Conservation (phyloP, 148 eudicot species). For the Rhododendron mucronatum region DNA sequence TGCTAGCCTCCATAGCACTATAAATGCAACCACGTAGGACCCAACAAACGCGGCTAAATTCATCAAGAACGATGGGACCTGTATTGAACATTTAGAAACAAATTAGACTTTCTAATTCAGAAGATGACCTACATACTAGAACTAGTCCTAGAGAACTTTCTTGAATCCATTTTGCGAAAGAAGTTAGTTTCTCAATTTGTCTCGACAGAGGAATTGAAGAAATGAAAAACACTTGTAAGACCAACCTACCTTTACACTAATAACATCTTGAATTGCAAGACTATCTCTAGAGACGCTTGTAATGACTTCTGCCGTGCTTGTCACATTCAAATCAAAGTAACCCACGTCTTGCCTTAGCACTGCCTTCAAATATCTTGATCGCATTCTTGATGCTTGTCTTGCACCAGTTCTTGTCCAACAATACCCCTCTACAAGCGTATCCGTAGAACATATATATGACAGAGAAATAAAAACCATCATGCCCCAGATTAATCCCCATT, state of each 20-base stretch:
- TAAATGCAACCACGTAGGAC: constrained; percentile 50
- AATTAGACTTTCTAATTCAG: neutral
- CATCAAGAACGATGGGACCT: constrained; percentile 81
- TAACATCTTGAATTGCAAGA: constrained; percentile 66
- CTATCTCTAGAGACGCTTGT: constrained; percentile 69
- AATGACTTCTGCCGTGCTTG: constrained; percentile 66
- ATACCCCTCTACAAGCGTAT: constrained; percentile 50
- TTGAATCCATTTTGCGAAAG: neutral
- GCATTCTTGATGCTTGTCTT: constrained; percentile 70
- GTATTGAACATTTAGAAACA: neutral
- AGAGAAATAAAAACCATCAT: neutral
- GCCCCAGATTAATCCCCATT: neutral
- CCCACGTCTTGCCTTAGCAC: constrained; percentile 76
- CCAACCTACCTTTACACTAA: constrained; percentile 60
- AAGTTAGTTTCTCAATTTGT: neutral
- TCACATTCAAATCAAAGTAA: constrained; percentile 66
- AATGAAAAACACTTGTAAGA: neutral
- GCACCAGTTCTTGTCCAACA: constrained; percentile 85
- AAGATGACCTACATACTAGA: neutral
- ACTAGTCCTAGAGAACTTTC: no score
- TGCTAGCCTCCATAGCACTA: constrained; percentile 67
- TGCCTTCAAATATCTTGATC: constrained; percentile 63
- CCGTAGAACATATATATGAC: neutral
- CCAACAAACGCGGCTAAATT: constrained; percentile 60
- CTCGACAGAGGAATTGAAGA: neutral